These are phyloP conservation scores for Amanita pseudoporphyria DNA, from an alignment of 768 basidiomycete species.

Conservation along the genomic window DNA sequence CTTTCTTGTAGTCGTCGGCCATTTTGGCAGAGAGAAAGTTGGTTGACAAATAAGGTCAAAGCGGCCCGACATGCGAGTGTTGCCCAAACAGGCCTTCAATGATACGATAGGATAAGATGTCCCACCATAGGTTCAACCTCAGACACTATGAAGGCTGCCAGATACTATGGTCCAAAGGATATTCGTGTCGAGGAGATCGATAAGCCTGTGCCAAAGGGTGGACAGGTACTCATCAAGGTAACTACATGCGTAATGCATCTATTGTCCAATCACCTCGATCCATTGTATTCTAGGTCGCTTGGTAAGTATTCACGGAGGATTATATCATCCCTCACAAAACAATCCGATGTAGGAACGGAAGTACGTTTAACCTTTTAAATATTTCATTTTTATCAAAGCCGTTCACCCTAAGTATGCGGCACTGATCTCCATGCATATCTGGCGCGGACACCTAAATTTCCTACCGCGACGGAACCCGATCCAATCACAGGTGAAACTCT, in stretches of 20 bases:
- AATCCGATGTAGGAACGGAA: conserved; percentile 19
- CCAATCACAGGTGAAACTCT: conserved; percentile 27
- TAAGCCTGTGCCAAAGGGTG: conserved; percentile 23
- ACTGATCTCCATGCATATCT: conserved; percentile 38
- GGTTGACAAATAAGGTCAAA: neutral
- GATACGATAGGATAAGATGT: neutral
- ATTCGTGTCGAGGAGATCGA: conserved; percentile 34
- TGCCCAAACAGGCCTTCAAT: neutral
- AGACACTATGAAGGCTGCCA: conserved; percentile 32
- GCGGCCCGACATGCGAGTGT: neutral
- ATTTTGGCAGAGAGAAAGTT: neutral
- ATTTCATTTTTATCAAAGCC: neutral
- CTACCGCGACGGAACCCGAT: conserved; percentile 24
- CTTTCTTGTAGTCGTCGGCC: conserved; percentile 41
- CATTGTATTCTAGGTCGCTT: conserved; percentile 15
- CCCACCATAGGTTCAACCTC: neutral
- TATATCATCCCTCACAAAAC: neutral
- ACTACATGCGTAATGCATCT: neutral
- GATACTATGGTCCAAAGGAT: conserved; percentile 33
- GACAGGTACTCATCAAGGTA: conserved; percentile 37
- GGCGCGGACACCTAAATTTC: conserved; percentile 17
- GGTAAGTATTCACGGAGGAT: conserved; percentile 13
- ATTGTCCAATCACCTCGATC: neutral
- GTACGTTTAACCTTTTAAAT: conserved; percentile 13
- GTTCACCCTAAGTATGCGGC: conserved; percentile 27